Evolutionary conservation across 176 grass and related monocot species (phyloP).

Genomic region (Chrysopogon serrulatus): DNA sequence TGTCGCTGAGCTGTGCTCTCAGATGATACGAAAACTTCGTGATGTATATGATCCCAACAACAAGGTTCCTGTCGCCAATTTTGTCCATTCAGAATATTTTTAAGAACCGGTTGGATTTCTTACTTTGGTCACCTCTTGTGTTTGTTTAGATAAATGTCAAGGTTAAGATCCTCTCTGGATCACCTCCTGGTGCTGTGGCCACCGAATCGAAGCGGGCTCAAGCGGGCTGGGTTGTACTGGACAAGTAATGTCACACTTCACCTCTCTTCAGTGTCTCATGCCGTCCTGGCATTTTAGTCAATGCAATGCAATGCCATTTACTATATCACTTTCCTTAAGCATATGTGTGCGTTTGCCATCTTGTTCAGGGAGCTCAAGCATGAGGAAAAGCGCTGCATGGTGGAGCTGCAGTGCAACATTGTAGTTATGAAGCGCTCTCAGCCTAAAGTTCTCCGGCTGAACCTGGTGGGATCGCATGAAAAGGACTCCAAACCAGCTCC

Average conservation of each 20-base stretch:
- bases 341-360: background rate
- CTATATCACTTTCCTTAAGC: background rate
- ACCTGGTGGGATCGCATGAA: conserved; percentile 56
- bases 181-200: conserved; percentile 57
- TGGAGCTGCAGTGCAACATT: conserved; percentile 91
- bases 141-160: conserved; percentile 60
- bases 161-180: conserved; percentile 60
- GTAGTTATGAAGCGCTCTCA: conserved; percentile 76
- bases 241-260: conserved; percentile 54
- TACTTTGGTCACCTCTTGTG: background rate
- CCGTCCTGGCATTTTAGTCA: background rate
- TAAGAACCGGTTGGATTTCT: background rate
- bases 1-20: conserved; percentile 67
- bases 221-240: conserved; percentile 89
- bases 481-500: conserved; percentile 34
- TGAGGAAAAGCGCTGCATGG: conserved; percentile 76
- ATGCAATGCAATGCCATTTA: background rate
- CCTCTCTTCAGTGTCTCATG: background rate
- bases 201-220: conserved; percentile 62
- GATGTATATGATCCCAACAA: conserved; percentile 69
- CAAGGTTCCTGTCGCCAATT: conserved; percentile 31
- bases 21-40: conserved; percentile 66
- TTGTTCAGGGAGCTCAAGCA: conserved; percentile 68
- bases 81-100: background rate
- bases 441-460: conserved; percentile 88